Percentiles rank a stretch among this genome's conserved stretches.
Evolutionary conservation across 768 basidiomycete species (phyloP).

Genomic region (Pisolithus tinctorius): DNA sequence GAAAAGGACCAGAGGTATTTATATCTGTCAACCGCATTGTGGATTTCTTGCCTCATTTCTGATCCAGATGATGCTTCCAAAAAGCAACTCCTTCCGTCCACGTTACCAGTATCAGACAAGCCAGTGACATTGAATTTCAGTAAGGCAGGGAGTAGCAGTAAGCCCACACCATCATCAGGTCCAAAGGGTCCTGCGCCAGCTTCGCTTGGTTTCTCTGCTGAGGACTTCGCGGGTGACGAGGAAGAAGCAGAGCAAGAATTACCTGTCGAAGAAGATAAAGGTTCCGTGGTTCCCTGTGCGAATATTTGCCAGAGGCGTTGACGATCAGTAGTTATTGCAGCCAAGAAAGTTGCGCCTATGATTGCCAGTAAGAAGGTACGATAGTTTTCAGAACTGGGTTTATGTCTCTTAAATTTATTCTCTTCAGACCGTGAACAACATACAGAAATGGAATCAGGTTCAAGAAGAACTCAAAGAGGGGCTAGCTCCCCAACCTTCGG

Average conservation of each 20-base stretch:
- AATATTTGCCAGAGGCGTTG: conserved; percentile 2
- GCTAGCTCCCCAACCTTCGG: conserved; percentile 19
- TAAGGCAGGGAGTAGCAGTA: conserved; percentile 34
- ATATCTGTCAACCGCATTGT: neutral
- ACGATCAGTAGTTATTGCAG: conserved; percentile 32
- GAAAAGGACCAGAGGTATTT: conserved; percentile 40
- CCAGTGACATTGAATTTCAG: conserved; percentile 75
- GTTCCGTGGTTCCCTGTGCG: conserved; percentile 4
- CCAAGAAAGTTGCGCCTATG: conserved; percentile 74
- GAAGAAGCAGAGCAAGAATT: conserved; percentile 34
- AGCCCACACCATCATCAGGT: conserved; percentile 16
- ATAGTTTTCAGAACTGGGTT: neutral
- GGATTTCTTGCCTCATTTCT: conserved; percentile 7
- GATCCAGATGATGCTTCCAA: conserved; percentile 28
- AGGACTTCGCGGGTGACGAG: conserved; percentile 44
- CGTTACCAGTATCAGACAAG: conserved; percentile 69
- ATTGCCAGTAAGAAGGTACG: conserved; percentile 81
- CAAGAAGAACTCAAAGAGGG: conserved; percentile 75
- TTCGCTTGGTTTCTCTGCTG: conserved; percentile 60
- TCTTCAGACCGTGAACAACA: conserved; percentile 75
- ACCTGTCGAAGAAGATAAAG: conserved; percentile 42
- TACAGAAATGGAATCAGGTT: conserved; percentile 96
- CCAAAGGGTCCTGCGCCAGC: conserved; percentile 35
- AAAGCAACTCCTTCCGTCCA: conserved; percentile 50
- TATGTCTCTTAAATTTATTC: conserved; percentile 1